Percentiles rank a stretch among this genome's conserved stretches.
phyloP scores from a whole-genome alignment of 345 rosid genomes.

The Gossypium australe region DNA sequence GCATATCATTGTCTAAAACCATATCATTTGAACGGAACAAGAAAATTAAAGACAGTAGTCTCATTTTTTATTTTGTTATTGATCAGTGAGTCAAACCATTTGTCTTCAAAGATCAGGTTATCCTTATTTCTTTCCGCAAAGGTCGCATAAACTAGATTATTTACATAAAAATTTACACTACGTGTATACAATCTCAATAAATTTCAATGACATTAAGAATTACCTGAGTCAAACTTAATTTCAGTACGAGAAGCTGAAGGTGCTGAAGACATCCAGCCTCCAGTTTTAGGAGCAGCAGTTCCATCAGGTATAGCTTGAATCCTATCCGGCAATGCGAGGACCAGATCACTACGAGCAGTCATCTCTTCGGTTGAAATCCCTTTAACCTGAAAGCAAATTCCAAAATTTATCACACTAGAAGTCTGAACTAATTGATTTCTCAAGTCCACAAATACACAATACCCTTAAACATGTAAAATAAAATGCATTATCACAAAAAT shows the following conservation, averaged over 20 bases:
- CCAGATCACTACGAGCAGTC: slow-evolving; percentile 82
- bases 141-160: no score
- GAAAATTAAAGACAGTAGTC: no score
- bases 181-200: not conserved
- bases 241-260: slow-evolving; percentile 67
- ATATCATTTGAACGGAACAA: no score
- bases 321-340: slow-evolving; percentile 81
- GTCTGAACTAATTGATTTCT: not conserved
- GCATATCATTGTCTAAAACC: no score
- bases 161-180: no score
- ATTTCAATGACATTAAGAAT: slow-evolving; percentile 2
- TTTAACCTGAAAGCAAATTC: slow-evolving; percentile 54
- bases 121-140: no score
- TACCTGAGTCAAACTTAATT: slow-evolving; percentile 95
- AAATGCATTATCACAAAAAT: not conserved
- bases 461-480: not conserved
- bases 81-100: no score
- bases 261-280: slow-evolving; percentile 68
- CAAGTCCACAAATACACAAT: not conserved
- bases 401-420: not conserved
- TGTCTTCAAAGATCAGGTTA: no score
- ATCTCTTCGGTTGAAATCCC: slow-evolving; percentile 91
- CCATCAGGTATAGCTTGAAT: slow-evolving; percentile 93
- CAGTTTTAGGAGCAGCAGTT: slow-evolving; percentile 65
- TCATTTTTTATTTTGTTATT: no score